Evolutionary conservation across 2,329 filamentous ascomycete species (phyloP).

Genomic region (Calycina herbarum): DNA sequence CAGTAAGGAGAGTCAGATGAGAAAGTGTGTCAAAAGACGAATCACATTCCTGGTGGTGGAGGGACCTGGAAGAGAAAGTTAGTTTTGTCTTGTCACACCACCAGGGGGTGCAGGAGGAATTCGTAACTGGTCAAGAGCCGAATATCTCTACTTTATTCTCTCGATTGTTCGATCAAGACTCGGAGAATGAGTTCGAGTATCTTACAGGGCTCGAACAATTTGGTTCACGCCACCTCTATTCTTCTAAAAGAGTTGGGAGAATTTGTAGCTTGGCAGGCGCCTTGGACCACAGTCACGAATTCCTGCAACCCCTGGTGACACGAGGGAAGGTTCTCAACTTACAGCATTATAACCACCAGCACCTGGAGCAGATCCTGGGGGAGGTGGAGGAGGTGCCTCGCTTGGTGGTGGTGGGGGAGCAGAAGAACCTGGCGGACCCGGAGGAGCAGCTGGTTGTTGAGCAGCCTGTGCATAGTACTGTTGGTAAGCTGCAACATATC

Average conservation of each 20-base stretch:
- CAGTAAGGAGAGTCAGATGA: constrained; percentile 10
- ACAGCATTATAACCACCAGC: constrained; percentile 64
- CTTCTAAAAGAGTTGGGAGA: too few relatives aligned
- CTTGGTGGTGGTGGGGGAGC: constrained; percentile 63
- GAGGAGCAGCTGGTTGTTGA: constrained; percentile 43
- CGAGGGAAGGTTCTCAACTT: constrained; percentile 15
- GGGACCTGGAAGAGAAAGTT: constrained; percentile 42
- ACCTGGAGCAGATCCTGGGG: constrained; percentile 55
- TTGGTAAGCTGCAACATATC: constrained; percentile 72
- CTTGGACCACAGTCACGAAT: too few relatives aligned
- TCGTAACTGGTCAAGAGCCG: too few relatives aligned
- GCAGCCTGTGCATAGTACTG: constrained; percentile 62
- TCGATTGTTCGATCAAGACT: too few relatives aligned
- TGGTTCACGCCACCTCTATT: too few relatives aligned
- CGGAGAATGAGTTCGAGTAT: too few relatives aligned
- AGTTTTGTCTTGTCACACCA: neutral
- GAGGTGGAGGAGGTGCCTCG: constrained; percentile 44
- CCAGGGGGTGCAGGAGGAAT: too few relatives aligned
- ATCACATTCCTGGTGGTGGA: constrained; percentile 50
- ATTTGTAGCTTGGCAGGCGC: too few relatives aligned
- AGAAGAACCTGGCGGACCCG: constrained; percentile 50
- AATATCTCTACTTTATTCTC: too few relatives aligned
- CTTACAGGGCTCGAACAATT: too few relatives aligned
- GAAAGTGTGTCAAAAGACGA: constrained; percentile 7
- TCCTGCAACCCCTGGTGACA: too few relatives aligned